Evolutionary conservation across 257 asterid species (phyloP).

Genomic region (Craterostigma plantagineum): DNA sequence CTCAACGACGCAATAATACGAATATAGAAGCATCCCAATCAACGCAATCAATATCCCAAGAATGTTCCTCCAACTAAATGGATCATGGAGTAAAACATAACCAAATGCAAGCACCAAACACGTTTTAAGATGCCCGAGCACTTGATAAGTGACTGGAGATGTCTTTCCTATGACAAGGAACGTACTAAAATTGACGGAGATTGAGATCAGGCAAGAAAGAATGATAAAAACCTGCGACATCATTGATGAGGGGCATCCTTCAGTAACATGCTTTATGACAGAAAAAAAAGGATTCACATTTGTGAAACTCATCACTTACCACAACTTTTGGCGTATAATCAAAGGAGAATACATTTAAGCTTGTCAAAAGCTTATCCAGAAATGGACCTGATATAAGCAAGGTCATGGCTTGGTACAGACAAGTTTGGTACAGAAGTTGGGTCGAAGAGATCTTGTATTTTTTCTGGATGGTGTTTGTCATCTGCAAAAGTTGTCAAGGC

Average conservation of each 20-base stretch:
- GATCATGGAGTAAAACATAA: slow-evolving; percentile 43
- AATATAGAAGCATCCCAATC: slow-evolving; percentile 46
- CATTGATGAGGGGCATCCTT: not conserved
- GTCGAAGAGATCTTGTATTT: slow-evolving; percentile 74
- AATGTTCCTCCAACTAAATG: slow-evolving; percentile 58
- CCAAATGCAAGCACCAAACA: slow-evolving; percentile 56
- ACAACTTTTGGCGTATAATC: slow-evolving; percentile 47
- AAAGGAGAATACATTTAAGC: slow-evolving; percentile 47
- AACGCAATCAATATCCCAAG: slow-evolving; percentile 43
- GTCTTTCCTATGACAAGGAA: slow-evolving; percentile 58
- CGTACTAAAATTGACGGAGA: slow-evolving; percentile 63
- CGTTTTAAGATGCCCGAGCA: slow-evolving; percentile 55
- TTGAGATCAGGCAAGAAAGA: slow-evolving; percentile 51
- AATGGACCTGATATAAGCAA: slow-evolving; percentile 57
- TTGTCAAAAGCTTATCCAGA: slow-evolving; percentile 46
- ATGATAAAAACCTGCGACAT: slow-evolving; percentile 47
- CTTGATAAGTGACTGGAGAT: slow-evolving; percentile 61
- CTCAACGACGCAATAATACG: slow-evolving; percentile 34
- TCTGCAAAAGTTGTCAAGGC: slow-evolving; percentile 22
- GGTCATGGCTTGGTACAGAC: slow-evolving; percentile 64
- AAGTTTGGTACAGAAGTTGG: slow-evolving; percentile 73
- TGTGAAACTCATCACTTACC: slow-evolving; percentile 21
- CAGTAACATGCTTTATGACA: slow-evolving; percentile 7
- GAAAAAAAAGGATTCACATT: slow-evolving; percentile 1
- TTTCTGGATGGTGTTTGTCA: slow-evolving; percentile 94